Conservation (phyloP, 768 basidiomycete genomes). For the Crepidotus variabilis region DNA sequence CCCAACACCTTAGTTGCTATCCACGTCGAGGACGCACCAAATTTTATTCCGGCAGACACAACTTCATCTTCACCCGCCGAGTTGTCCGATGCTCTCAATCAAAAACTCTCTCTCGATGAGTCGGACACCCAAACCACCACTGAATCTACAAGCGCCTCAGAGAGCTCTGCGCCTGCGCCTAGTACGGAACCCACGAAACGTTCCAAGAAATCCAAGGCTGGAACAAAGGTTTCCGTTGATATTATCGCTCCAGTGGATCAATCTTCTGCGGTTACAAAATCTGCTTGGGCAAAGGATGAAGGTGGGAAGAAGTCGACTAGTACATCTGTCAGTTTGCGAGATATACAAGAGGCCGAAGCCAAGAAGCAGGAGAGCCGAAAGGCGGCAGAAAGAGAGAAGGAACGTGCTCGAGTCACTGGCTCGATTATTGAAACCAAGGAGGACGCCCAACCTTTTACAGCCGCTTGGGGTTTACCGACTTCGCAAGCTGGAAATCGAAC, state of each 20-base stretch:
- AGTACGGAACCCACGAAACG: background rate
- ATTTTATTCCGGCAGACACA: too few relatives aligned
- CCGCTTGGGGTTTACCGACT: slow-evolving; percentile 84
- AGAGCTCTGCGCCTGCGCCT: slow-evolving; percentile 2
- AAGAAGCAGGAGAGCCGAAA: slow-evolving; percentile 78
- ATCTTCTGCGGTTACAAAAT: slow-evolving; percentile 33
- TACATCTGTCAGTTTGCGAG: slow-evolving; percentile 68
- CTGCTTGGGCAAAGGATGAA: slow-evolving; percentile 68
- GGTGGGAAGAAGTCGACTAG: slow-evolving; percentile 53
- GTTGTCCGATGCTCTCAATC: background rate
- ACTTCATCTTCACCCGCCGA: background rate
- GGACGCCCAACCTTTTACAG: slow-evolving; percentile 57
- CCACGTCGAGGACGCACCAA: too few relatives aligned
- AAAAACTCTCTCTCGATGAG: too few relatives aligned
- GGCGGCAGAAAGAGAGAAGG: slow-evolving; percentile 67
- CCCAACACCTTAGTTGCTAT: too few relatives aligned
- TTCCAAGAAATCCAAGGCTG: slow-evolving; percentile 7
- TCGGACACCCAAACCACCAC: background rate
- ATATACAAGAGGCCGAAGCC: slow-evolving; percentile 93
- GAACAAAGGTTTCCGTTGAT: background rate
- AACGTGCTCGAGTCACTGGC: slow-evolving; percentile 48
- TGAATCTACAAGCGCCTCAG: slow-evolving; percentile 3
- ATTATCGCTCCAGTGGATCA: slow-evolving; percentile 1
- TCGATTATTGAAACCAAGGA: slow-evolving; percentile 40
- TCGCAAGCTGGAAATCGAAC: slow-evolving; percentile 69